phyloP scores from a whole-genome alignment of 768 basidiomycete species.

The Tubosaeta sp. region DNA sequence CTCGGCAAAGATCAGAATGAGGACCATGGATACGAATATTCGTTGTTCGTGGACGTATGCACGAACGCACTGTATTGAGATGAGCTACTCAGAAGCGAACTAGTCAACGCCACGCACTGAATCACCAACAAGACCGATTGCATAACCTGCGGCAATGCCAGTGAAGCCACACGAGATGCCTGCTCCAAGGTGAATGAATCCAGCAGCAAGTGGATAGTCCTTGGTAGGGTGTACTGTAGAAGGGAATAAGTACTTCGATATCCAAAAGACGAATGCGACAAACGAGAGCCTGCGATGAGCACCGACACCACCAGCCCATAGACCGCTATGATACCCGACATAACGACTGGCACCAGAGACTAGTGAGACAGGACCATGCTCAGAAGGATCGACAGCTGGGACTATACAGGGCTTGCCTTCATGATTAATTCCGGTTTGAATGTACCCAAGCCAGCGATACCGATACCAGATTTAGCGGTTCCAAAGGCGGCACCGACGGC shows the following conservation, averaged over 20 bases:
- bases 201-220: conserved; percentile 78
- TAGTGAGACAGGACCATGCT: conserved; percentile 27
- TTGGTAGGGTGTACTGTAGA: conserved; percentile 53
- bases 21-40: conserved; percentile 93
- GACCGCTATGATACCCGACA: conserved; percentile 98
- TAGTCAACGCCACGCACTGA: conserved; percentile 52
- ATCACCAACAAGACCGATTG: conserved; percentile 92
- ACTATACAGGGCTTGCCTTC: conserved; percentile 56
- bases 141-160: conserved; percentile 90
- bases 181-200: conserved; percentile 90
- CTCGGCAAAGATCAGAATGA: conserved; percentile 91
- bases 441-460: conserved; percentile 89
- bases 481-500: conserved; percentile 95
- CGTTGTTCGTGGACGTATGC: conserved; percentile 88
- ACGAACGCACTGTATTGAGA: conserved; percentile 64
- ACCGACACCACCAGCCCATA: conserved; percentile 96
- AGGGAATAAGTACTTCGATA: conserved; percentile 10
- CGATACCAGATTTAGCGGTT: conserved; percentile 95
- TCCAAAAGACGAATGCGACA: conserved; percentile 21
- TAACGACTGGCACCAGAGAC: conserved; percentile 96
- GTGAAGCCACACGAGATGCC: conserved; percentile 90
- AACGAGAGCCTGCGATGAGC: conserved; percentile 71
- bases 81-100: conserved; percentile 6
- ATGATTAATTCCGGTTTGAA: conserved; percentile 97
- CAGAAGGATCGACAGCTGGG: background rate